These are phyloP conservation scores for Medicago ruthenica DNA, from an alignment of 306 rosid species.

Conservation along the genomic window DNA sequence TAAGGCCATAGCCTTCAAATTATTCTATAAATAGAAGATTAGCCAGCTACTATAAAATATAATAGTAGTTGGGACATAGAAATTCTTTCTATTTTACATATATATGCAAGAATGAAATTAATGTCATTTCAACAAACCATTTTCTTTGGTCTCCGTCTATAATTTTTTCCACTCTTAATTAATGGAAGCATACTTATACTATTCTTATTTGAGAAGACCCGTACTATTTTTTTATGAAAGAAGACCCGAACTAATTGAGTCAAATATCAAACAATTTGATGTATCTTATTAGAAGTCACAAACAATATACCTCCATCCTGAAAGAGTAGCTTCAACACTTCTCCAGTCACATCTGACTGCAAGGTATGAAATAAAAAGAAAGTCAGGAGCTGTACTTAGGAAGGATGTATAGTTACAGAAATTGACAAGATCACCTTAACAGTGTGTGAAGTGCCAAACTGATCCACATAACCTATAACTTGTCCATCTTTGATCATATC, in stretches of 20 bases:
- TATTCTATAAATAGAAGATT: no score
- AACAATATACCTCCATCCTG: constrained; percentile 81
- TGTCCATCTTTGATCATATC: constrained; percentile 89
- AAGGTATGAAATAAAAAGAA: constrained; percentile 50
- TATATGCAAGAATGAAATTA: not conserved
- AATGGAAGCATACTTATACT: not conserved
- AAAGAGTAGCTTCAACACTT: constrained; percentile 84
- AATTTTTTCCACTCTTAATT: constrained; percentile 14
- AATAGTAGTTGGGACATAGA: not conserved
- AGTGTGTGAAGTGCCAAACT: constrained; percentile 88
- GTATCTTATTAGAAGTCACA: constrained; percentile 18
- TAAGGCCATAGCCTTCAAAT: no score
- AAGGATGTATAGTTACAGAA: constrained; percentile 36
- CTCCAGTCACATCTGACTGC: constrained; percentile 93
- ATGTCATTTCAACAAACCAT: constrained; percentile 4
- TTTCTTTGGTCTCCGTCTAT: constrained; percentile 8
- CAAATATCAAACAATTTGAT: constrained; percentile 14
- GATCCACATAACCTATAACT: constrained; percentile 89
- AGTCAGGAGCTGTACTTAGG: constrained; percentile 37
- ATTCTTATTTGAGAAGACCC: constrained; percentile 12
- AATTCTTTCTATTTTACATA: not conserved
- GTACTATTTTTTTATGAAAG: not conserved
- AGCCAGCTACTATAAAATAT: no score
- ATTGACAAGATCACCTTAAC: constrained; percentile 67
- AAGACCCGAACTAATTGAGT: constrained; percentile 2